Evolutionary conservation across 306 rosid species (phyloP), one percentile per base, ranked within the genome.

Genomic region (Sphenostylis stenocarpa): DNA sequence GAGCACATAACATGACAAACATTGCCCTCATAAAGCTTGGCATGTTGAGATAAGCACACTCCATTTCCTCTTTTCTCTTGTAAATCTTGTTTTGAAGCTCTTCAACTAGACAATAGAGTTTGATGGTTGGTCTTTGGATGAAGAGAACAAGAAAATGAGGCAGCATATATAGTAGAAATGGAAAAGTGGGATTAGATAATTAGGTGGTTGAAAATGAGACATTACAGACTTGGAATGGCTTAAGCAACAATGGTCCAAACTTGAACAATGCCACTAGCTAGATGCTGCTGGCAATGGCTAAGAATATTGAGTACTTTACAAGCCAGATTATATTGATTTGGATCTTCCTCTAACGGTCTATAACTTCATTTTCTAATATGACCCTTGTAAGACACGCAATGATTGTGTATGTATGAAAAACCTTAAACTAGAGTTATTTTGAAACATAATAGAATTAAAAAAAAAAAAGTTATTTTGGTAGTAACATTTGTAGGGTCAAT

Each of bases 191-290:
- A 64, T 84, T 82, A 72, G 84, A 84, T 77, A 82, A 85, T 88
- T 91, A 85, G 97, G 93, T 88, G 90, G 78, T 67, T 81, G 88
- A 48, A 66, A 79, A 48, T 67, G 76, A 89, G 73, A 85, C 7
- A 67, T 75, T 63, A 70, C 79, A 84, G 68, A 81, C 70, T 44
- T 48, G 39, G 45, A 29, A 66, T 87, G 58, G 75, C 84, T 88
- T 88, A 74, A 57, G 68, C 82, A 75, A 77, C 76, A 81, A 78
- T 70, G 71, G 62, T 80, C 53, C 79, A 61, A 36, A 19, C 64
- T 36, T 55, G 80, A 84, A 77, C 58, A 24, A 72, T 38, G 53
- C 72, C 75, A 81, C 69, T 61, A 26, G 49, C 80, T 16, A 29
- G n/a, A n/a, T n/a, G 73, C 41, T 84, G 88, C 86, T 81, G 83